Conservation (phyloP, 768 basidiomycete genomes). For the Boletus subparvulus region DNA sequence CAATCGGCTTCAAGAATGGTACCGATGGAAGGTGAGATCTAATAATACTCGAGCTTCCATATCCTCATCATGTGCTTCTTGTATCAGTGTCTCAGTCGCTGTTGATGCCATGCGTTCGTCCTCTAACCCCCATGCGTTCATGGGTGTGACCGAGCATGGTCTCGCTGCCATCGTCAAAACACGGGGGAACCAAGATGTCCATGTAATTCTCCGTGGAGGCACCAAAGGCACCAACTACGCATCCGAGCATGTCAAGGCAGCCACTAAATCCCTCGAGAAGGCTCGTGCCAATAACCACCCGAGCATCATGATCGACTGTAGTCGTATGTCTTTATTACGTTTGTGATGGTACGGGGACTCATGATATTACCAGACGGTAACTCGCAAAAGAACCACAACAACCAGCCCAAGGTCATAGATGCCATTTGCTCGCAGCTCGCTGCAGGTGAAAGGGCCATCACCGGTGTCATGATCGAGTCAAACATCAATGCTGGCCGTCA, state of each 20-base stretch:
- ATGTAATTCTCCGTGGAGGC: constrained; percentile 94
- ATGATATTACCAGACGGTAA: constrained; percentile 69
- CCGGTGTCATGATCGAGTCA: constrained; percentile 97
- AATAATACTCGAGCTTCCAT: background rate
- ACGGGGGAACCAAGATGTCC: constrained; percentile 80
- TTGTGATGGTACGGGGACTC: background rate
- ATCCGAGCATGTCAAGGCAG: constrained; percentile 65
- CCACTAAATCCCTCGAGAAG: constrained; percentile 62
- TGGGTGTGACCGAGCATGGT: constrained; percentile 86
- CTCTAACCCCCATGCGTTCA: constrained; percentile 92
- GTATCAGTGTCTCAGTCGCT: constrained; percentile 70
- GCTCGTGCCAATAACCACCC: constrained; percentile 52
- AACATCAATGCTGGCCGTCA: constrained; percentile 91
- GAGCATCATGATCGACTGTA: constrained; percentile 87
- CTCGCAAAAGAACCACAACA: constrained; percentile 91
- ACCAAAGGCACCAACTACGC: constrained; percentile 89
- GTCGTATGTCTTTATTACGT: constrained; percentile 48
- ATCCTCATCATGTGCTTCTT: constrained; percentile 2
- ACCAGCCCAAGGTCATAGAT: constrained; percentile 81
- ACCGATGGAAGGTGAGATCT: constrained; percentile 78
- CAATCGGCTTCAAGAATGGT: constrained; percentile 99
- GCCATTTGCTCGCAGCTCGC: constrained; percentile 72
- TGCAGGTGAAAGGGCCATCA: constrained; percentile 68
- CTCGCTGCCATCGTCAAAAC: constrained; percentile 97
- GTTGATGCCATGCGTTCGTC: constrained; percentile 96